Conservation (phyloP, 176 grass and related monocot species). For the Stipa capillata region DNA sequence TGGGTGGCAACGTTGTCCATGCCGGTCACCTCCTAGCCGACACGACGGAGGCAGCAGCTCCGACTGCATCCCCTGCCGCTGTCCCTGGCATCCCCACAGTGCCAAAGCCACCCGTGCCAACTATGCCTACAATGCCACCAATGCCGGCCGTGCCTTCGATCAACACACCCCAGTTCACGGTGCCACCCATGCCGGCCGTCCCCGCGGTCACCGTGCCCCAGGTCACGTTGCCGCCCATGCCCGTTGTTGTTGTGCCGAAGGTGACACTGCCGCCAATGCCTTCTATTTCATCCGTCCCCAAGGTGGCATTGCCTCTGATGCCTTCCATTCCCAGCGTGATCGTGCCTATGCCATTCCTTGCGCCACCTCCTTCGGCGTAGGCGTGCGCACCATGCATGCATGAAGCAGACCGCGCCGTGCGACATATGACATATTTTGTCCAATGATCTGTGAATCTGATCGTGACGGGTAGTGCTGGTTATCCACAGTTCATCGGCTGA, state of each 20-base stretch:
- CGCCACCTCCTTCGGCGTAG: slow-evolving; percentile 1
- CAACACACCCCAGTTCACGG: not conserved
- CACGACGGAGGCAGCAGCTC: not conserved
- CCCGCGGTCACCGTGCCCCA: not conserved
- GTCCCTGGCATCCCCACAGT: too few species aligned
- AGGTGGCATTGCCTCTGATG: not conserved
- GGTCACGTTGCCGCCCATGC: slow-evolving; percentile 7
- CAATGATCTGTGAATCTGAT: too few species aligned
- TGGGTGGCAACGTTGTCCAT: not conserved
- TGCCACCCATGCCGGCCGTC: not conserved
- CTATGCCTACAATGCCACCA: not conserved
- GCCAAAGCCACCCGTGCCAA: not conserved
- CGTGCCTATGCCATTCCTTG: not conserved
- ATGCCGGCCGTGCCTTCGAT: not conserved
- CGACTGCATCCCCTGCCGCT: too few species aligned
- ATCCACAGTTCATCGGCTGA: too few species aligned
- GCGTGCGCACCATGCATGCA: too few species aligned
- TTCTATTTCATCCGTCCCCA: not conserved
- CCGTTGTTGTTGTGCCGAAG: not conserved
- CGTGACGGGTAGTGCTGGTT: too few species aligned
- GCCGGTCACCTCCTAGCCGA: not conserved
- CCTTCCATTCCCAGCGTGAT: not conserved
- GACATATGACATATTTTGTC: not conserved
- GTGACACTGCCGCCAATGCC: slow-evolving; percentile 4
- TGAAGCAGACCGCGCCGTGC: not conserved